Evolutionary conservation across 352 stramenopile genomes (phyloP), one percentile per base, ranked within the genome.

Genomic region (Phytophthora sp.): DNA sequence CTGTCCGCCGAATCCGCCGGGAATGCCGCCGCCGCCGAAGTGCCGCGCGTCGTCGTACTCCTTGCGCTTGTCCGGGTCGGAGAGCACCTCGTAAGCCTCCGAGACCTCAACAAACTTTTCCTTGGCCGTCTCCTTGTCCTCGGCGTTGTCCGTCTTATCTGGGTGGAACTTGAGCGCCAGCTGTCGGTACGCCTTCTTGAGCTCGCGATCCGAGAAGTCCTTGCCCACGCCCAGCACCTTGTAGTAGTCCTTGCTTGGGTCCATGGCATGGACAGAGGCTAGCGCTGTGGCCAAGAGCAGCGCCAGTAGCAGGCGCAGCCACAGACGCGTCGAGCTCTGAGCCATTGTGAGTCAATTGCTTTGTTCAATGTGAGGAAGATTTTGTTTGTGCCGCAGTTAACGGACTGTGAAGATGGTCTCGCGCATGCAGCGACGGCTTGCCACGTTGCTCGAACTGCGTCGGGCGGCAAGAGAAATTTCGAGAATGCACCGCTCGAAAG

Each of bases 71-170:
- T 95, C 71, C 41, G 88, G 71, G 54, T 98, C 94, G 16, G 88
- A 96, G 18, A 98, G 85, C 60, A 98, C 90, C 59, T 97, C 90
- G 66, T 98, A 98, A 2, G 94, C 94, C 57, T 97, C 88, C 18
- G 80, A 95, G 31, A 98, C 90, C 50, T 97, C 83, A 21, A 97
- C 91, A 64, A 98, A 98, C 68, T 94, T 95, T 52, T 95, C 77
- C 47, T 95, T 93, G n/a, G 92, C 89, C 11, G 63, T 39, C 35
- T 97, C 89, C 49, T 96, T 89, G 44, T 95, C 88, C 31, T 88
- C 74, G 6, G 80, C 77, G 55, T 95, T 93, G 26, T 91, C 83
- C 0, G 79, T 66, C 63, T 97, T 97, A 65, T 97, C 91, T 8
- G 91, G 91, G 57, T 97, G 91, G 71, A 85, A 90, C 74, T 97